Conservation (phyloP, 2,329 filamentous ascomycete species). For the Fusarium tuaranense region DNA sequence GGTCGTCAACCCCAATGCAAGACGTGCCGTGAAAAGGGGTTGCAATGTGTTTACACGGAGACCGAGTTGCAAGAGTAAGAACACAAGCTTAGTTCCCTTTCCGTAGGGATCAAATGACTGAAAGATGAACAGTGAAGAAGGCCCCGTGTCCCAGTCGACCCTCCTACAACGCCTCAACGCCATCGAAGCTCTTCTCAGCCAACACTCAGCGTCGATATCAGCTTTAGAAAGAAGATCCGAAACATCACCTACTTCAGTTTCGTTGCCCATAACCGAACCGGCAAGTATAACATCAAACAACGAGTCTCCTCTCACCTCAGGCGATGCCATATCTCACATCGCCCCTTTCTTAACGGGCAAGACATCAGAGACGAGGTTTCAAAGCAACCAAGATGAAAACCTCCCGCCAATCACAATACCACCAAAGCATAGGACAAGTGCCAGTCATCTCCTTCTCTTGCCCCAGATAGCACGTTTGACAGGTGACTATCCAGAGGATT, state of each 20-base stretch:
- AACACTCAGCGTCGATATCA: neutral
- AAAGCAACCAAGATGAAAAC: neutral
- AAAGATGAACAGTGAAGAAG: neutral
- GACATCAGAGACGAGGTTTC: neutral
- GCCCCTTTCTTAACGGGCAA: neutral
- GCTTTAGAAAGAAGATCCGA: neutral
- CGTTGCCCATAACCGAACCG: neutral
- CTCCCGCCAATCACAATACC: neutral
- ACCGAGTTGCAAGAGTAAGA: neutral
- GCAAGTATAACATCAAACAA: neutral
- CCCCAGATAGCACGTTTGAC: neutral
- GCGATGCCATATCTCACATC: neutral
- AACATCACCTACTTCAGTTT: neutral
- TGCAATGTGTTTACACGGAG: neutral
- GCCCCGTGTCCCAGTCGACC: neutral
- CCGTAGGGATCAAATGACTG: neutral
- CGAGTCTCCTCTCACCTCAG: neutral
- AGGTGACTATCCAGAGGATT: neutral
- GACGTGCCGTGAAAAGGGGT: neutral
- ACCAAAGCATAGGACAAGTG: neutral
- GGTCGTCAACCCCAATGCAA: neutral
- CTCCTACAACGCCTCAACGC: neutral
- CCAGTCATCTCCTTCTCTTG: neutral
- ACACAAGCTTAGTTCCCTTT: neutral
- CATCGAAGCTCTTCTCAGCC: neutral